Percentiles rank a stretch among this genome's conserved stretches.
These are phyloP conservation scores for Lumnitzera racemosa DNA, from an alignment of 345 rosid species.

Conservation along the genomic window DNA sequence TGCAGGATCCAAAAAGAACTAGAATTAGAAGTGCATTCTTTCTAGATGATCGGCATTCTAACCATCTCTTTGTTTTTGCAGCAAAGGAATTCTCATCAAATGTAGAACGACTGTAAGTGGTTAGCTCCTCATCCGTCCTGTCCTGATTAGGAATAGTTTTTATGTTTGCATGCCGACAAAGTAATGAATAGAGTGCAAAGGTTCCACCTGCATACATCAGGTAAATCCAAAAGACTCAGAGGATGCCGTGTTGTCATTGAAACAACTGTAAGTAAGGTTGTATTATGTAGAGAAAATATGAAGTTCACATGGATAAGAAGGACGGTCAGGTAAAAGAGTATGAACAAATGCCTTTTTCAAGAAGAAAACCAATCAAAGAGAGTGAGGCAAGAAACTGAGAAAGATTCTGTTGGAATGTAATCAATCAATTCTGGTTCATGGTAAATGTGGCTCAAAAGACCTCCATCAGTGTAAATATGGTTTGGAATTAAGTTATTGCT, in stretches of 20 bases:
- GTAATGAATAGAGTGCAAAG: conserved; percentile 49
- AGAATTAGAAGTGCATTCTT: conserved; percentile 19
- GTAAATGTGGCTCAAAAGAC: too few species aligned
- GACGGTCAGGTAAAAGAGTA: background rate
- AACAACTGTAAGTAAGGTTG: background rate
- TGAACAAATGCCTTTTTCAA: too few species aligned
- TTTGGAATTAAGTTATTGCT: too few species aligned
- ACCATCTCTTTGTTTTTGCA: conserved; percentile 22
- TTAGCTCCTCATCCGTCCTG: conserved; percentile 34
- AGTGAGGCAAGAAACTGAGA: too few species aligned
- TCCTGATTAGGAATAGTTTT: conserved; percentile 37
- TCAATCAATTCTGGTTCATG: too few species aligned
- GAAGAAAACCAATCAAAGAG: too few species aligned
- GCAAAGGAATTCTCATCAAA: conserved; percentile 14
- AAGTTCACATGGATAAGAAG: background rate
- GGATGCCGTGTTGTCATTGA: background rate
- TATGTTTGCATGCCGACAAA: conserved; percentile 46
- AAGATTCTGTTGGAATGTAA: background rate
- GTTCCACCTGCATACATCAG: conserved; percentile 40
- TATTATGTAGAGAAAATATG: too few species aligned
- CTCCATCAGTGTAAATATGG: too few species aligned
- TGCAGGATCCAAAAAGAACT: conserved; percentile 45
- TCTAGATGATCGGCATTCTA: conserved; percentile 7
- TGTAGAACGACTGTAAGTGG: conserved; percentile 27
- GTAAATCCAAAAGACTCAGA: background rate